phyloP scores from a whole-genome alignment of 805 yeast species.

The Priceomyces melissophilus region DNA sequence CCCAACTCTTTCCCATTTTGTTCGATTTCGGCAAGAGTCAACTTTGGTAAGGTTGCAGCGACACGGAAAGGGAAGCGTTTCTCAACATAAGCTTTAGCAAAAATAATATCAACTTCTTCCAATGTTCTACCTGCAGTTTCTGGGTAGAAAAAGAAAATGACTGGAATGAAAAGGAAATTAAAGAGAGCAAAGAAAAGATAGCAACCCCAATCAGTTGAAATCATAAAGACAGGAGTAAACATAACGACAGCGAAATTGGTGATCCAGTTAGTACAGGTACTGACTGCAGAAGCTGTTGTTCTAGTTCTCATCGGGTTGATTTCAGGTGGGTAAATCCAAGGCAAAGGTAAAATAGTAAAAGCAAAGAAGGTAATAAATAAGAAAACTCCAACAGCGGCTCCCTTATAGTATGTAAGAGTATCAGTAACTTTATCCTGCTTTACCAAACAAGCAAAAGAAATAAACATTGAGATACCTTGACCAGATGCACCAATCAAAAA shows the following conservation, averaged over 20 bases:
- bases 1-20: conserved; percentile 59
- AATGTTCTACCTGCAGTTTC: conserved; percentile 44
- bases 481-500: conserved; percentile 42
- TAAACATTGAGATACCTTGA: conserved; percentile 37
- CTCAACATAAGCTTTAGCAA: conserved; percentile 59
- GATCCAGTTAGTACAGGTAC: conserved; percentile 46
- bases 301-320: conserved; percentile 46
- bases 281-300: conserved; percentile 41
- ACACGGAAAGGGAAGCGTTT: conserved; percentile 58
- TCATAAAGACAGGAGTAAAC: conserved; percentile 44
- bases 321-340: conserved; percentile 49
- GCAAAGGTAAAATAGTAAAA: conserved; percentile 41
- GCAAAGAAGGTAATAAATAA: conserved; percentile 43
- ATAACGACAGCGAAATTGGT: conserved; percentile 44
- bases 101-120: conserved; percentile 54
- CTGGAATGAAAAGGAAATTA: conserved; percentile 36
- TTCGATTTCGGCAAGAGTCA: conserved; percentile 56
- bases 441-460: conserved; percentile 41
- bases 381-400: conserved; percentile 46
- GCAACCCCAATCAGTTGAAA: conserved; percentile 36
- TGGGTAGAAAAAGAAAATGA: conserved; percentile 44
- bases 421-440: too few species aligned
- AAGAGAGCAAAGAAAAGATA: conserved; percentile 40
- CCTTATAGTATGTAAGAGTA: conserved; percentile 36
- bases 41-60: conserved; percentile 59